phyloP scores from a whole-genome alignment of 2,329 filamentous ascomycete genomes.

The Fusarium foetens region DNA sequence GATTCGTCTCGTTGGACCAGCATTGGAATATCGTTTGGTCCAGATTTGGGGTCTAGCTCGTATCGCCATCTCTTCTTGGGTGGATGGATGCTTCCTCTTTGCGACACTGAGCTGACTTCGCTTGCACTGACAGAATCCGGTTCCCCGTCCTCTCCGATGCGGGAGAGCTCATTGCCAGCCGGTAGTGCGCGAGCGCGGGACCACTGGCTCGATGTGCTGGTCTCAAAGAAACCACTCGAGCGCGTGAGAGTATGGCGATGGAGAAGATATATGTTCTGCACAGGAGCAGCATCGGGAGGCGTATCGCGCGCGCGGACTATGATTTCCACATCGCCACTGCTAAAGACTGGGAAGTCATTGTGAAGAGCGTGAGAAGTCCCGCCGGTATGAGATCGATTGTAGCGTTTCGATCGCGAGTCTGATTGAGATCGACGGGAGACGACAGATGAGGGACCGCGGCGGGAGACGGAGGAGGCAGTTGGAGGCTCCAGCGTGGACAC shows the following conservation, averaged over 20 bases:
- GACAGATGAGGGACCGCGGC: constrained; percentile 67
- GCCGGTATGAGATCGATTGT: constrained; percentile 84
- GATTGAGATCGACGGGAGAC: constrained; percentile 69
- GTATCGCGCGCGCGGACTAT: constrained; percentile 69
- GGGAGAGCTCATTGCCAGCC: constrained; percentile 60
- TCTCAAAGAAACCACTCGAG: constrained; percentile 94
- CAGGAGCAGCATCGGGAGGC: constrained; percentile 31
- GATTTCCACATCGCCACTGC: constrained; percentile 94
- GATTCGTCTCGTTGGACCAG: constrained; percentile 79
- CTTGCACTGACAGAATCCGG: constrained; percentile 35
- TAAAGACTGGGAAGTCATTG: constrained; percentile 94
- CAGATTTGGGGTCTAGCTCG: constrained; percentile 81
- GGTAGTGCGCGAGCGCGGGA: constrained; percentile 48
- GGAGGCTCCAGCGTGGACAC: constrained; percentile 69
- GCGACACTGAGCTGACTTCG: constrained; percentile 35
- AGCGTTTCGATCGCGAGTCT: constrained; percentile 71
- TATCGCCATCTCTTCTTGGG: constrained; percentile 78
- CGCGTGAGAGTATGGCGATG: constrained; percentile 88
- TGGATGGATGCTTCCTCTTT: constrained; percentile 16
- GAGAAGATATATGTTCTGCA: constrained; percentile 84
- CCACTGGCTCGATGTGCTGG: constrained; percentile 84
- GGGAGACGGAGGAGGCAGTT: constrained; percentile 61
- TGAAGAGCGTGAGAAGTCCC: constrained; percentile 74
- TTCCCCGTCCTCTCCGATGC: constrained; percentile 60
- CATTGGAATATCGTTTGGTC: constrained; percentile 83